Evolutionary conservation across 2,329 filamentous ascomycete species (phyloP), one percentile per base, ranked within the genome.

Genomic region (Cephalotrichum gorgonifer): DNA sequence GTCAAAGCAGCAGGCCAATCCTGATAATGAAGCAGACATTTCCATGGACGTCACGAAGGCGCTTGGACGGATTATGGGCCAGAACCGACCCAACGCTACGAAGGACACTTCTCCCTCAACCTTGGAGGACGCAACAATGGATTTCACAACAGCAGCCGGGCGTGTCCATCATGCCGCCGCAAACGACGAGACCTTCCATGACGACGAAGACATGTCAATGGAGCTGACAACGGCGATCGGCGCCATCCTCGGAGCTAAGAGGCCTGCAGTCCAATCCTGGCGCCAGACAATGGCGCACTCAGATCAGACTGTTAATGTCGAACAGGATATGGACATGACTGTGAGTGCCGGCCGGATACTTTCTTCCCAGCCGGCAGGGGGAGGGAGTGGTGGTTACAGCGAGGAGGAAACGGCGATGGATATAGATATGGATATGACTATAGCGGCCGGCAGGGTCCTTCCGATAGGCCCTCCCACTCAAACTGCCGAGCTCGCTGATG

Each of bases 31-130:
- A 20, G 77, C 80, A 54, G 87, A 90, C 35, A 83, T 94, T 74
- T 93, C 88, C 22, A 96, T 97, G 91, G 91, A 97, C 57, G 87
- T 96, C 7, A 96, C 91, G 2, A 81, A 79, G 49, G 87, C 81
- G 8, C 73, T 95, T 48, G 91, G 91, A 8, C 79, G 83, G 3
- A 96, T 97, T 48, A 65, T 95, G 20, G 68, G 74, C 5, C 72
- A 68, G 44, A 54, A 56, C 30, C 43, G 51, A 28, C 46, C 48
- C n/a, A 53, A 59, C 51, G 44, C 54, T 20, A 48, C 57, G 48
- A 54, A 54, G 33, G 58, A 58, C 51, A 53, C 5, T 17, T 39
- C 35, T 6, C 17, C 17, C 17, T 20, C n/a, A 9, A 39, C 65
- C 4, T 57, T 64, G 48, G 71, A 73, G 41, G 79, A 68, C 43